A percentile compares a stretch with the other conserved stretches of the same genome.
These are phyloP conservation scores for Combretum micranthum DNA, from an alignment of 345 rosid genomes.

Conservation along the genomic window DNA sequence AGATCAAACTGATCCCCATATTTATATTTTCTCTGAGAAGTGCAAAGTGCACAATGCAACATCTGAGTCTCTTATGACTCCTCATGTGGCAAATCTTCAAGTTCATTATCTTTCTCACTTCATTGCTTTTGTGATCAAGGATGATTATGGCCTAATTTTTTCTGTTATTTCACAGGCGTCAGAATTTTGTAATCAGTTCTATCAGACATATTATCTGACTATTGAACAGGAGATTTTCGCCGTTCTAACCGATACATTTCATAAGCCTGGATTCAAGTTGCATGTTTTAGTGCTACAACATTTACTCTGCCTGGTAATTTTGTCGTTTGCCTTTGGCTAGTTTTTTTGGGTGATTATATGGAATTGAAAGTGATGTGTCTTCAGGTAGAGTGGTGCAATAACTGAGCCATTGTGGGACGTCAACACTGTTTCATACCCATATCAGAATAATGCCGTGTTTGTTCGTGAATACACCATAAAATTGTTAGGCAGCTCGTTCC, in stretches of 20 bases:
- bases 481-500: constrained; percentile 85
- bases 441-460: constrained; percentile 68
- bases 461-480: constrained; percentile 91
- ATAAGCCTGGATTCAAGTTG: constrained; percentile 98
- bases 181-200: constrained; percentile 87
- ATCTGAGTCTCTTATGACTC: no score
- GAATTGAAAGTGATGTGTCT: constrained; percentile 4
- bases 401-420: constrained; percentile 96
- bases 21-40: no score
- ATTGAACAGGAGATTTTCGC: constrained; percentile 97
- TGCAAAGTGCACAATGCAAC: no score
- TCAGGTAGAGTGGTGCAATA: constrained; percentile 75
- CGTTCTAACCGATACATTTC: constrained; percentile 92
- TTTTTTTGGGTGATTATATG: neutral
- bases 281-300: constrained; percentile 88
- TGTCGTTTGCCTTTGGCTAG: neutral
- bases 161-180: constrained; percentile 34
- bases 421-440: constrained; percentile 58
- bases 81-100: no score
- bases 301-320: constrained; percentile 71
- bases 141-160: constrained; percentile 11
- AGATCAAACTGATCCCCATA: neutral
- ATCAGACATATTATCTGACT: constrained; percentile 47
- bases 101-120: neutral
- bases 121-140: neutral